Conservation (phyloP, 2,329 filamentous ascomycete genomes). For the Colletotrichum aenigma region DNA sequence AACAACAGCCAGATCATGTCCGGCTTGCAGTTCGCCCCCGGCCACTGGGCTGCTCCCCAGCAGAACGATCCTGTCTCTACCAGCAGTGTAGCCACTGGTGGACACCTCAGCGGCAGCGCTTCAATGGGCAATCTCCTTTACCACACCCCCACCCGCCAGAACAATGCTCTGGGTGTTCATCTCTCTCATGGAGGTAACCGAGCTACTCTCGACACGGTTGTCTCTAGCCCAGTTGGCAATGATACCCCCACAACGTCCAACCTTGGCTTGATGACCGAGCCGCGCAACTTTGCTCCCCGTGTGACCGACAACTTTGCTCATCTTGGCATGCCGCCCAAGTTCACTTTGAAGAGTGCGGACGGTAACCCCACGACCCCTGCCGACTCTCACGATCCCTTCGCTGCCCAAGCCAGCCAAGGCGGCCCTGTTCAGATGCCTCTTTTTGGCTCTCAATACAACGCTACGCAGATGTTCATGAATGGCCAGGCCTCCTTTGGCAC, state of each 20-base stretch:
- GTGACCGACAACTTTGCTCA: slow-evolving; percentile 27
- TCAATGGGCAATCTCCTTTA: slow-evolving; percentile 3
- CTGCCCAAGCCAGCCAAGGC: neutral
- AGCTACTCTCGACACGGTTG: neutral
- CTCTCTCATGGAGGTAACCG: neutral
- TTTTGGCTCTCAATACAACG: neutral
- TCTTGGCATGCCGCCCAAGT: slow-evolving; percentile 40
- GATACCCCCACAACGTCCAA: neutral
- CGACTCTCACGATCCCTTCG: neutral
- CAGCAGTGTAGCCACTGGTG: neutral
- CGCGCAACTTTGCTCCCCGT: slow-evolving; percentile 45
- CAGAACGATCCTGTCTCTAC: neutral
- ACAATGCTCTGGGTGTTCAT: neutral
- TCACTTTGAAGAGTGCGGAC: slow-evolving; percentile 26
- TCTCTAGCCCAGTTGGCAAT: neutral
- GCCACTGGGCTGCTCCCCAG: neutral
- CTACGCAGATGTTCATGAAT: neutral
- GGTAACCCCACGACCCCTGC: neutral
- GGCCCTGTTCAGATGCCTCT: neutral
- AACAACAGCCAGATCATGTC: neutral
- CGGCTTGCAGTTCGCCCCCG: neutral
- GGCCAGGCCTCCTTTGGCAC: neutral
- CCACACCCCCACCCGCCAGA: neutral
- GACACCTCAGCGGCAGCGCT: slow-evolving; percentile 3
- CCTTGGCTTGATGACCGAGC: slow-evolving; percentile 38